phyloP scores from a whole-genome alignment of 2,329 filamentous ascomycete species.

The Rhinocladiella similis region DNA sequence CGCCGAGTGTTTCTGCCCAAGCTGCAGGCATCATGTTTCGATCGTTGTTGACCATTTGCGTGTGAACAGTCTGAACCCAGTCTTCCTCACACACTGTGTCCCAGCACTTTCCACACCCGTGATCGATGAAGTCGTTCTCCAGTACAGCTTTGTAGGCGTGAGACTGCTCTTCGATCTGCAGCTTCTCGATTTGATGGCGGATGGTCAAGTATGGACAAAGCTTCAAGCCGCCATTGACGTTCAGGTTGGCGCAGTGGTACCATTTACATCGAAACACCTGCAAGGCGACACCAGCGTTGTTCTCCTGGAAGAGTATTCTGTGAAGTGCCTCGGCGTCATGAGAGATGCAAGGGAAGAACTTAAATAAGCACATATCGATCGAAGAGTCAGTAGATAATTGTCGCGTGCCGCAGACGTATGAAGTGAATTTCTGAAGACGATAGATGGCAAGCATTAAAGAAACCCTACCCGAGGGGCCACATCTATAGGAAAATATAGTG shows the following conservation, averaged over 20 bases:
- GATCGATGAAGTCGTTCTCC: not conserved
- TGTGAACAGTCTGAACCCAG: not conserved
- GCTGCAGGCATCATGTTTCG: no score
- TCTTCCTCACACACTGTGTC: not conserved
- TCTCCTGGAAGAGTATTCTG: not conserved
- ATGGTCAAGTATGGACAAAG: constrained; percentile 12
- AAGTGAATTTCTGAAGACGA: not conserved
- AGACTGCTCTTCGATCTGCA: not conserved
- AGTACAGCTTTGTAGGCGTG: not conserved
- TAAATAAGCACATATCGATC: constrained; percentile 7
- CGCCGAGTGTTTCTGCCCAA: no score
- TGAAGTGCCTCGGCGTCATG: not conserved
- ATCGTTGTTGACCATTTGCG: no score
- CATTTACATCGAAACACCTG: constrained; percentile 5
- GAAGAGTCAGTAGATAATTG: no score
- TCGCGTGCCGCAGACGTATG: not conserved
- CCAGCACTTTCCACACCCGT: constrained; percentile 10
- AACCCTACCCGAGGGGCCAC: not conserved
- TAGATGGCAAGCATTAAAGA: not conserved
- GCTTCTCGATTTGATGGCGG: not conserved
- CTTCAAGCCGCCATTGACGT: not conserved
- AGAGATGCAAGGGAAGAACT: constrained; percentile 1
- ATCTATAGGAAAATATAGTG: not conserved
- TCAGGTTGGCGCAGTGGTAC: not conserved
- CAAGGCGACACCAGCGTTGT: not conserved